These are phyloP conservation scores for Neohortaea acidophila DNA, from an alignment of 495 filamentous ascomycete species.

Conservation along the genomic window DNA sequence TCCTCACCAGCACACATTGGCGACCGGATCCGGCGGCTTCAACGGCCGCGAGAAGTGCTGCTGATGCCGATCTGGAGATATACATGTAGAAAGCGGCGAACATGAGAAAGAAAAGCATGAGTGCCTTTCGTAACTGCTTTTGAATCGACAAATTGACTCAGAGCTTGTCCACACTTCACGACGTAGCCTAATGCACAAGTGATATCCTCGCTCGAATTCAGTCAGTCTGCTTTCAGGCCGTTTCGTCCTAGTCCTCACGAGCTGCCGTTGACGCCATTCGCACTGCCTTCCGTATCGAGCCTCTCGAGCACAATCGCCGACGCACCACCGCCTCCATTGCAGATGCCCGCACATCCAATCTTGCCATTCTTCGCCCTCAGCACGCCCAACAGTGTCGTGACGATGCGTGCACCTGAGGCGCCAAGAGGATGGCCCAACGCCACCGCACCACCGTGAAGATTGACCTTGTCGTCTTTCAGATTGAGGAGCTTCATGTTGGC, in stretches of 20 bases:
- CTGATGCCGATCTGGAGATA: too few relatives aligned
- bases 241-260: background rate
- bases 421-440: conserved; percentile 92
- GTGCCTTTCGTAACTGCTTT: too few relatives aligned
- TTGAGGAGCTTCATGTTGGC: conserved; percentile 85
- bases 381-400: conserved; percentile 81
- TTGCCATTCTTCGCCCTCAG: conserved; percentile 79
- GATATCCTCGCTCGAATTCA: too few relatives aligned
- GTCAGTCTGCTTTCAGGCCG: too few relatives aligned
- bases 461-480: conserved; percentile 72
- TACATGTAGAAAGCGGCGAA: too few relatives aligned
- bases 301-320: conserved; percentile 76
- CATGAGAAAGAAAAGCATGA: too few relatives aligned
- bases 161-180: too few relatives aligned
- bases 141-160: too few relatives aligned
- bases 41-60: too few relatives aligned
- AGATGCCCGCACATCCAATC: conserved; percentile 88
- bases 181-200: too few relatives aligned
- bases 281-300: conserved; percentile 4
- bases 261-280: background rate
- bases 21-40: too few relatives aligned
- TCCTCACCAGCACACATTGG: too few relatives aligned
- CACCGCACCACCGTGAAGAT: conserved; percentile 88
- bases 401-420: conserved; percentile 80
- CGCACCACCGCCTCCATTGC: conserved; percentile 93